A percentile compares a stretch with the other conserved stretches of the same genome.
These are phyloP conservation scores for Leccinum solheimii DNA, from an alignment of 1,284 basidiomycete species.

Conservation along the genomic window DNA sequence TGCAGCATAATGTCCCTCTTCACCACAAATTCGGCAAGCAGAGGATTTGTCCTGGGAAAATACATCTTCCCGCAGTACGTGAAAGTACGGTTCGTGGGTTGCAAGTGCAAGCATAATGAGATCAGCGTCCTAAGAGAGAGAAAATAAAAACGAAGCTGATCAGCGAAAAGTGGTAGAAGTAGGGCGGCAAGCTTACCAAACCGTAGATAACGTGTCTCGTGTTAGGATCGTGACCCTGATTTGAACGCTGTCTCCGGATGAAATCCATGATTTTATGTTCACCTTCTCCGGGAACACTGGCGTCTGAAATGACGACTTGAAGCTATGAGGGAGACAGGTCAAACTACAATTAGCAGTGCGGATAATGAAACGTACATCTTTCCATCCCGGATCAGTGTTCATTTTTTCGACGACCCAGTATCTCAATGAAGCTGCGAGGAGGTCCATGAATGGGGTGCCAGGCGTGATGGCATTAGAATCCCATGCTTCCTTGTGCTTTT, in stretches of 20 bases:
- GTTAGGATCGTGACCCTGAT: constrained; percentile 91
- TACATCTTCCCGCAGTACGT: constrained; percentile 97
- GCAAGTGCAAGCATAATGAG: constrained; percentile 98
- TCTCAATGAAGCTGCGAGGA: constrained; percentile 84
- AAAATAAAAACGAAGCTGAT: constrained; percentile 3
- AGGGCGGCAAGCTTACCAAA: constrained; percentile 55
- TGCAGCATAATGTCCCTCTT: constrained; percentile 92
- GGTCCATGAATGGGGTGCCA: constrained; percentile 97
- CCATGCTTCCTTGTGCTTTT: constrained; percentile 87
- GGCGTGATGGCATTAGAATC: constrained; percentile 99
- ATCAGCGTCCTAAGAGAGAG: constrained; percentile 83
- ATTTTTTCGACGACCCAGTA: constrained; percentile 98
- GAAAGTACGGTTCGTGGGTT: constrained; percentile 97
- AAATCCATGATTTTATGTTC: constrained; percentile 99
- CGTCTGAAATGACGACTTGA: constrained; percentile 96
- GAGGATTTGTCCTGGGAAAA: constrained; percentile 83
- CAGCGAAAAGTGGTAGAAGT: constrained; percentile 6
- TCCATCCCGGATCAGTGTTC: constrained; percentile 96
- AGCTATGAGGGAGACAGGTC: constrained; percentile 49
- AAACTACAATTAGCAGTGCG: neutral
- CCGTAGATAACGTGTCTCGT: constrained; percentile 98
- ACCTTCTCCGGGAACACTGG: constrained; percentile 96
- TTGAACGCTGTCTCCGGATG: constrained; percentile 87
- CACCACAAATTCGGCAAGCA: constrained; percentile 89
- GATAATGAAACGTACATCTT: constrained; percentile 58